Percentiles rank a stretch among this genome's conserved stretches.
phyloP scores from a whole-genome alignment of 768 basidiomycete species.

The Pleurotus cornucopiae region DNA sequence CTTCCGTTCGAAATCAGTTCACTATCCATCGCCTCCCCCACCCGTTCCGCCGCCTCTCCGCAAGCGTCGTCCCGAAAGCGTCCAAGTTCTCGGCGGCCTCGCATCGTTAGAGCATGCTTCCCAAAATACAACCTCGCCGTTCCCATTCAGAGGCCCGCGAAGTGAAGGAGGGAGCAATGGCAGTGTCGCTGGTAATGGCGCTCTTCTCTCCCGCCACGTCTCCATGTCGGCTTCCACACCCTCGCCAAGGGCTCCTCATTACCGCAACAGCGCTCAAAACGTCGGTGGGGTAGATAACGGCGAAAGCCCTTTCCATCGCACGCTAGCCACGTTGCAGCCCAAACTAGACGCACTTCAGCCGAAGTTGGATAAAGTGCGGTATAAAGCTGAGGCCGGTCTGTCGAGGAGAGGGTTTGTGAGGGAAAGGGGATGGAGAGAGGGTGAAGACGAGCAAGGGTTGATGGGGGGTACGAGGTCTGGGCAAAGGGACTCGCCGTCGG shows the following conservation, averaged over 20 bases:
- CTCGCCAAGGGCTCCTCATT: neutral
- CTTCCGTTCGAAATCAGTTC: constrained; percentile 52
- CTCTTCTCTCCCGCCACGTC: neutral
- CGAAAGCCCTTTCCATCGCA: constrained; percentile 36
- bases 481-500: constrained; percentile 7
- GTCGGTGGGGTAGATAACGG: neutral
- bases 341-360: constrained; percentile 36
- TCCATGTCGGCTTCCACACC: constrained; percentile 15
- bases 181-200: neutral
- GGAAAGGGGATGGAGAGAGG: constrained; percentile 35
- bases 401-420: constrained; percentile 45
- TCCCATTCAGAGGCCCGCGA: neutral
- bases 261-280: neutral
- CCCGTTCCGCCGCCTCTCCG: constrained; percentile 34
- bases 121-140: neutral
- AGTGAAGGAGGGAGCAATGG: constrained; percentile 1
- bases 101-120: constrained; percentile 5
- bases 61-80: constrained; percentile 56
- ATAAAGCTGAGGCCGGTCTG: constrained; percentile 70
- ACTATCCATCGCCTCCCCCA: constrained; percentile 35
- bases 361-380: constrained; percentile 56
- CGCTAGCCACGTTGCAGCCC: constrained; percentile 35
- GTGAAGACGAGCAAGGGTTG: constrained; percentile 29
- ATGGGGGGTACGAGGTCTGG: constrained; percentile 9
- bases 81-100: constrained; percentile 38